Evolutionary conservation across 441 rosid species (phyloP), one percentile per base, ranked within the genome.

Genomic region (Populus hybrid): DNA sequence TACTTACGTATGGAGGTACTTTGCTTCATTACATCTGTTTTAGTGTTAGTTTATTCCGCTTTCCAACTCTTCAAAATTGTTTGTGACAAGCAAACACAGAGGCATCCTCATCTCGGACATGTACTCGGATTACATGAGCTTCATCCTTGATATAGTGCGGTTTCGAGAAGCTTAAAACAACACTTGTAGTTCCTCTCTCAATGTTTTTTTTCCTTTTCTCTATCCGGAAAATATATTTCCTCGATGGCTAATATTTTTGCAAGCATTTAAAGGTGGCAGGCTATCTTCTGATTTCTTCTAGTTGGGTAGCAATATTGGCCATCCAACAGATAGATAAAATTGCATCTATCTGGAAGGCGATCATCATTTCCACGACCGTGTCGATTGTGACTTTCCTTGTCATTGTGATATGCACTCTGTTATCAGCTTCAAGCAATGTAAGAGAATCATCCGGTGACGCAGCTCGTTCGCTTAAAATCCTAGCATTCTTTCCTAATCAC

Each of bases 381-480:
- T 90, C 93, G 74, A 82, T 86, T 14, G 85, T 81, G 65, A 80
- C 86, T 40, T 91, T 89, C 82, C 33, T 87, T 1, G 77, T 85
- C 71, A 36, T 88, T 16, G 88, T 79, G 65, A 65, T 69, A 31
- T 90, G 86, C 63, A 70, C 87, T 74, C 64, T 89, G 73, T 53
- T 92, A 33, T 90, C 95, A 21, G 95, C 20, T 88, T 89, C 88
- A 92, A 82, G 85, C 95, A 90, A 74, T 91, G 93, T 74, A 92
- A 92, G 87, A 90, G 96, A 88, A 83, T 88, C 77, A 84, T 79
- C 42, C 92, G 98, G 95, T 86, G 84, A 85, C 42, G 53, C 61
- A 31, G 64, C 59, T 1, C 9, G 35, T 20, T 73, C 69, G 35
- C 53, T n/a, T 33, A 28, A 24, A 38, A 61, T 29, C 53, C 9